Conservation (phyloP, 306 rosid genomes). For the Gillenia trifoliata region DNA sequence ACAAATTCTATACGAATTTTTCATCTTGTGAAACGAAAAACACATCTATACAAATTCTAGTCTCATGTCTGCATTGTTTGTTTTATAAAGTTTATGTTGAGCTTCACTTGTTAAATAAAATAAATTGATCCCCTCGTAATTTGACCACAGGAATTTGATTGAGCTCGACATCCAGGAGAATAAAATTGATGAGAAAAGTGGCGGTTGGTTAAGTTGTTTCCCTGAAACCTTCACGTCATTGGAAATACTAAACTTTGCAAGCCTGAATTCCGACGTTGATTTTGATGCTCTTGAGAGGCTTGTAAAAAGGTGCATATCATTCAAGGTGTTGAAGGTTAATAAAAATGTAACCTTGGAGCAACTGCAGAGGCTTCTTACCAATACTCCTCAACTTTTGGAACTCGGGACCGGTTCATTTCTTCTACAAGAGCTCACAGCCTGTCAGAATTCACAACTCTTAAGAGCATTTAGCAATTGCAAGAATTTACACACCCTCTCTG, state of each 20-base stretch:
- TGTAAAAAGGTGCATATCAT: constrained; percentile 62
- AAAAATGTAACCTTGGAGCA: constrained; percentile 56
- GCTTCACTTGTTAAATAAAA: background rate
- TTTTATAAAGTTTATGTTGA: background rate
- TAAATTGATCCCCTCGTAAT: constrained; percentile 9
- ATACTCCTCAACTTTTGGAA: constrained; percentile 55
- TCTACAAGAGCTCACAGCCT: constrained; percentile 43
- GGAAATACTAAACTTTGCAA: constrained; percentile 71
- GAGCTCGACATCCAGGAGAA: constrained; percentile 81
- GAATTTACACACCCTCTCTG: constrained; percentile 65
- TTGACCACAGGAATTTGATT: constrained; percentile 59
- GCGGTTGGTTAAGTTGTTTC: constrained; percentile 77
- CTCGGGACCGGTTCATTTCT: constrained; percentile 65
- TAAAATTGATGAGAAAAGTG: constrained; percentile 58
- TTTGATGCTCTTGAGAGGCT: constrained; percentile 74
- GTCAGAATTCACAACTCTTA: constrained; percentile 50
- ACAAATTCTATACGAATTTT: too few species aligned
- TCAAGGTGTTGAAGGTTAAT: constrained; percentile 69
- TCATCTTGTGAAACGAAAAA: too few species aligned
- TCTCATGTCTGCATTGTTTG: background rate
- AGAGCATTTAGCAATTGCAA: constrained; percentile 52
- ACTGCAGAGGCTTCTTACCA: constrained; percentile 51
- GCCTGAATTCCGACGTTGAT: constrained; percentile 48
- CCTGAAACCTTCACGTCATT: constrained; percentile 73
- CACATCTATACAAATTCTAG: too few species aligned